phyloP scores from a whole-genome alignment of 164 flowering plant genomes.

The Kalanchoe fedtschenkoi region DNA sequence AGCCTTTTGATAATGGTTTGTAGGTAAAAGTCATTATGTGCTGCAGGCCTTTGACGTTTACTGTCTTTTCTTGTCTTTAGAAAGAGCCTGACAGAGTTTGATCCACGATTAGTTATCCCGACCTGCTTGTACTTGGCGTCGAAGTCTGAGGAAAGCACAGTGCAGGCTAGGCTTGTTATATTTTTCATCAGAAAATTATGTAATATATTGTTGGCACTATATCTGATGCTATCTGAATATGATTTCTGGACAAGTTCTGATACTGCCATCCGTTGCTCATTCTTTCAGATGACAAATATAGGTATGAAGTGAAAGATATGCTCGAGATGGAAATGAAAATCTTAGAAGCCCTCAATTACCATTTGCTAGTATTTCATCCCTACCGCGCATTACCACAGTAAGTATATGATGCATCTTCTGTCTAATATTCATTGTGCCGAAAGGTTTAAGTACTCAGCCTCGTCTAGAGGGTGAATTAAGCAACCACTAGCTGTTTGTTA shows the following conservation, averaged over 20 bases:
- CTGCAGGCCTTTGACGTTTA: not conserved
- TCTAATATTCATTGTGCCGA: not conserved
- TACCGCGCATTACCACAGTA: conserved; percentile 84
- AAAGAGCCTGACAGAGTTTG: conserved; percentile 82
- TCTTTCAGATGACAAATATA: conserved; percentile 61
- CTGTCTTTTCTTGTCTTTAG: conserved; percentile 22
- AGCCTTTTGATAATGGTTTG: not conserved
- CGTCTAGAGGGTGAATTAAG: not conserved
- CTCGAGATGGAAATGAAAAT: conserved; percentile 99
- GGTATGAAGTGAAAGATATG: conserved; percentile 75
- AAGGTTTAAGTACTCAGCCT: not conserved
- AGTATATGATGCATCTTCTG: conserved; percentile 22
- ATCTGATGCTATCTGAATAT: not conserved
- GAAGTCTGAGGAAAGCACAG: conserved; percentile 98
- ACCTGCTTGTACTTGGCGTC: conserved; percentile 94
- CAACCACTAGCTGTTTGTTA: not conserved
- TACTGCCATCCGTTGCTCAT: conserved; percentile 27
- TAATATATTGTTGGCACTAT: conserved; percentile 20
- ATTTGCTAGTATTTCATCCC: conserved; percentile 88
- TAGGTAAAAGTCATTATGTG: not conserved
- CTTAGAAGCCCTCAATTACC: conserved; percentile 88
- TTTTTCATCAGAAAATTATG: conserved; percentile 77
- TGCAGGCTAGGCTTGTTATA: conserved; percentile 74
- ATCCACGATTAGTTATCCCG: conserved; percentile 92
- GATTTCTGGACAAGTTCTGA: not conserved